Evolutionary conservation across 495 filamentous ascomycete species (phyloP).

Genomic region (Xanthoparmelia taractica): DNA sequence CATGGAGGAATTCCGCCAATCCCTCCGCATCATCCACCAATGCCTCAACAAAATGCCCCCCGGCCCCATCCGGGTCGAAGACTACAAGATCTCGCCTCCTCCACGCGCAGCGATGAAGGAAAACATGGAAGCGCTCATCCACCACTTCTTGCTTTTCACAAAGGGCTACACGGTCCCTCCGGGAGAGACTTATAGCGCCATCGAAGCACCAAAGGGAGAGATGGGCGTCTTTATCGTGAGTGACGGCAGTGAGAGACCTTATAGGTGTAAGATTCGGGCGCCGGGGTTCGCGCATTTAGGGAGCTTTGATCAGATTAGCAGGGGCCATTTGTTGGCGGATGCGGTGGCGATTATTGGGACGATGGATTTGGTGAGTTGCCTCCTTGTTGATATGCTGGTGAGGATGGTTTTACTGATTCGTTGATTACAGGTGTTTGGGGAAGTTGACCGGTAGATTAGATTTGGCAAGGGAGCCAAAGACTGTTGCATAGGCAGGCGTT

Average conservation of each 20-base stretch:
- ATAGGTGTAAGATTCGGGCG: constrained; percentile 94
- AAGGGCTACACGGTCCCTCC: constrained; percentile 98
- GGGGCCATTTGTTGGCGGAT: constrained; percentile 91
- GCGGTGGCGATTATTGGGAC: constrained; percentile 93
- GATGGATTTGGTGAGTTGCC: constrained; percentile 63
- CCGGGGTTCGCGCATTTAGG: constrained; percentile 94
- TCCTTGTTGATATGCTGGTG: not conserved
- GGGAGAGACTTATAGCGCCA: constrained; percentile 94
- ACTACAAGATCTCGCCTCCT: constrained; percentile 98
- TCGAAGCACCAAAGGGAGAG: constrained; percentile 98
- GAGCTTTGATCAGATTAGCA: constrained; percentile 85
- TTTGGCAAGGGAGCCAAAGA: not conserved
- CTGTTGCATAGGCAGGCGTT: constrained; percentile 7
- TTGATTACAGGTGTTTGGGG: constrained; percentile 44
- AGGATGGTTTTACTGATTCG: constrained; percentile 9
- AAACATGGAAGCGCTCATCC: constrained; percentile 99
- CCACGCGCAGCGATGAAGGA: constrained; percentile 99
- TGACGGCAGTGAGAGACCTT: constrained; percentile 92
- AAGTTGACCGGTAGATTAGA: constrained; percentile 52
- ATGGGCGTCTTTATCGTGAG: constrained; percentile 98
- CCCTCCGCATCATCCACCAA: constrained; percentile 95
- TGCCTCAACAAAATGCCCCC: constrained; percentile 98
- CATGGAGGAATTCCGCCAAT: constrained; percentile 99
- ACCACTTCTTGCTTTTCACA: constrained; percentile 97
- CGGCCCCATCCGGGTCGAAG: constrained; percentile 88